Conservation (phyloP, 345 rosid genomes). For the Nephelium lappaceum region DNA sequence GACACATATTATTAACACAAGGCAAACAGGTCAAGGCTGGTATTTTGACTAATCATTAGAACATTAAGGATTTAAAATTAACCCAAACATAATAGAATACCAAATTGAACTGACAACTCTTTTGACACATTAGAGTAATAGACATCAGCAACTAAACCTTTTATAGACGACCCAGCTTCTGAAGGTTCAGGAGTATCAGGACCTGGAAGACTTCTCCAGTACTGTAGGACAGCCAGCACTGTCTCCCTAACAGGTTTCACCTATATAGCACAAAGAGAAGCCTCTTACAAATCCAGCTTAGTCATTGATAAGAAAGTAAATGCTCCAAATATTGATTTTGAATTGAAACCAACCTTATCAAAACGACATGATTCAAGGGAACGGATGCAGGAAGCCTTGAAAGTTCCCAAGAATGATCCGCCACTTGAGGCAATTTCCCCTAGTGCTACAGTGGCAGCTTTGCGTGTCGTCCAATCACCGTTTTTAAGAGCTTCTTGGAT, state of each 20-base stretch:
- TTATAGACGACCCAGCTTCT: constrained; percentile 74
- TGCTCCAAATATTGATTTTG: neutral
- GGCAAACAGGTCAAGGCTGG: neutral
- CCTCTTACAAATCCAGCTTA: constrained; percentile 8
- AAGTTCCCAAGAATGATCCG: constrained; percentile 62
- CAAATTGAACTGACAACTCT: neutral
- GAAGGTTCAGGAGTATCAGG: constrained; percentile 68
- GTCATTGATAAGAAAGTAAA: constrained; percentile 11
- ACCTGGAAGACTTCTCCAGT: constrained; percentile 77
- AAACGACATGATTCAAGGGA: constrained; percentile 92
- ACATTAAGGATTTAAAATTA: neutral
- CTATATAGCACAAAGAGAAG: constrained; percentile 40
- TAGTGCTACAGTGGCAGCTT: constrained; percentile 84
- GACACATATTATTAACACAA: neutral
- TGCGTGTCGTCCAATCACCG: constrained; percentile 89
- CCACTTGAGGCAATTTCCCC: constrained; percentile 75
- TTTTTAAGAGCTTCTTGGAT: constrained; percentile 78
- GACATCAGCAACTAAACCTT: constrained; percentile 51
- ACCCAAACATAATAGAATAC: neutral
- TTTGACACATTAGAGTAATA: constrained; percentile 2
- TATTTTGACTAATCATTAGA: constrained; percentile 6
- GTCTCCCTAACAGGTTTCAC: constrained; percentile 97
- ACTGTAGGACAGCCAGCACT: constrained; percentile 68
- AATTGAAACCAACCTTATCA: constrained; percentile 66
- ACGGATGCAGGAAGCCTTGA: constrained; percentile 67